phyloP scores from a whole-genome alignment of 805 yeast genomes.

The Zygosaccharomyces gambellarensis region DNA sequence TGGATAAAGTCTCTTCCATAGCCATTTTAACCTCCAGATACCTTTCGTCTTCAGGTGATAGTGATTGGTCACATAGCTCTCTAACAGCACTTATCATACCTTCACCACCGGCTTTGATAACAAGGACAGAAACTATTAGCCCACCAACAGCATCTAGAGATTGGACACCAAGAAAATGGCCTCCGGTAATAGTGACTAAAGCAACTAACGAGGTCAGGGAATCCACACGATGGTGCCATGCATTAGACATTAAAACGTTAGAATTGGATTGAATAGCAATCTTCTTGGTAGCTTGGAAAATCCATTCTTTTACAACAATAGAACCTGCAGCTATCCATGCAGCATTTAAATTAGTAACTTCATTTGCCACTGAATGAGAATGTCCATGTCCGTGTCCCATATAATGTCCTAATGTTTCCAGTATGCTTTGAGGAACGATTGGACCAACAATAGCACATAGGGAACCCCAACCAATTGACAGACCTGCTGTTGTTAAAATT shows the following conservation, averaged over 20 bases:
- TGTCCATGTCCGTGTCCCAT: slow-evolving; percentile 35
- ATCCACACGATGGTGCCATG: slow-evolving; percentile 98
- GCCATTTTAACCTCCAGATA: slow-evolving; percentile 42
- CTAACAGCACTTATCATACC: slow-evolving; percentile 65
- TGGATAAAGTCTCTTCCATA: slow-evolving; percentile 34
- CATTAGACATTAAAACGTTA: slow-evolving; percentile 89
- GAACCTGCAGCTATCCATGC: slow-evolving; percentile 95
- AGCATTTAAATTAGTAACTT: slow-evolving; percentile 73
- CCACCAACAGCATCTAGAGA: slow-evolving; percentile 96
- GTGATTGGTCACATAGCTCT: slow-evolving; percentile 75
- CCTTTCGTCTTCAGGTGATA: slow-evolving; percentile 46
- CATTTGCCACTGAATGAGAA: slow-evolving; percentile 34
- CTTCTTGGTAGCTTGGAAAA: slow-evolving; percentile 74
- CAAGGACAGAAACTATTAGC: slow-evolving; percentile 70
- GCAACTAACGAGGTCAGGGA: slow-evolving; percentile 90
- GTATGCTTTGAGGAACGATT: slow-evolving; percentile 54
- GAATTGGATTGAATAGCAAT: slow-evolving; percentile 77
- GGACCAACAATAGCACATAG: slow-evolving; percentile 63
- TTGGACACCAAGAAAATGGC: slow-evolving; percentile 67
- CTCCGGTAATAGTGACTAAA: slow-evolving; percentile 77
- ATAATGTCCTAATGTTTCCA: slow-evolving; percentile 46
- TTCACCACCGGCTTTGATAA: slow-evolving; percentile 77
- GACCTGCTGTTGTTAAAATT: slow-evolving; percentile 78
- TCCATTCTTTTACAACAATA: slow-evolving; percentile 80
- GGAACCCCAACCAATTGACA: slow-evolving; percentile 86